Base-by-base conservation (phyloP, 2,329 filamentous ascomycete genomes). In the Aspergillus quadricinctus region DNA sequence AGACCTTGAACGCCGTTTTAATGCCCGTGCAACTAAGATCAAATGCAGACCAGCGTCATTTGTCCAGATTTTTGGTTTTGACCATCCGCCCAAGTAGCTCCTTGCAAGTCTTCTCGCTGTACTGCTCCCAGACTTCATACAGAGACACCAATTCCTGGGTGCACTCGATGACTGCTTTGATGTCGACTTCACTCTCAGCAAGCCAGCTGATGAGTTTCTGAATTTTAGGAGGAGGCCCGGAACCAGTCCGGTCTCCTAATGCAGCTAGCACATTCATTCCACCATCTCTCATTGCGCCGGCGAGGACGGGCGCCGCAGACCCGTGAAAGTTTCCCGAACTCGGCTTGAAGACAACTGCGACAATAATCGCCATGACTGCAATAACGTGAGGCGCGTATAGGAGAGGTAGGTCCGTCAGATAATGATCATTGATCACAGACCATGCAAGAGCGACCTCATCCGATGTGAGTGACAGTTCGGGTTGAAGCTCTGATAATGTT, bases 91-190 rank as follows among this genome's bases (percentile, higher is more conserved):
- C 78, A 64, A 88, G 80, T 60, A 81, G 76, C 60, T 88, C 86
- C 70, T 85, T 87, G 66, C 84, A 85, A 14, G 77, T 76, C 70
- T 87, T 85, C 66, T 88, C 85, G 54, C 77, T 83, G 67, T 86
- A 88, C 57, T 78, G 78, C 62, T 88, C 86, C 85, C 85, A 88
- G 1, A 84, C 75, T 68, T 95, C 90, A 70, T 96, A 96, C 61
- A 96, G 83, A 3, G 90, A 92, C 53, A 97, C 90, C 60, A 96
- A 83, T 75, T 96, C 92, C 74, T 97, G 92, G 0, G 90, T 93
- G 67, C 89, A 91, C 73, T 96, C 90, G 51, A 96, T 88, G 72
- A 95, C 87, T 31, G 86, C 88, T 62, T 90, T 85, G 66, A 96
- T 88, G 66, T 95, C 90, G 46, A 96, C 84, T 55, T 85, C 88